Conservation (phyloP, 1,284 basidiomycete genomes). For the Ceratobasidium sp. region DNA sequence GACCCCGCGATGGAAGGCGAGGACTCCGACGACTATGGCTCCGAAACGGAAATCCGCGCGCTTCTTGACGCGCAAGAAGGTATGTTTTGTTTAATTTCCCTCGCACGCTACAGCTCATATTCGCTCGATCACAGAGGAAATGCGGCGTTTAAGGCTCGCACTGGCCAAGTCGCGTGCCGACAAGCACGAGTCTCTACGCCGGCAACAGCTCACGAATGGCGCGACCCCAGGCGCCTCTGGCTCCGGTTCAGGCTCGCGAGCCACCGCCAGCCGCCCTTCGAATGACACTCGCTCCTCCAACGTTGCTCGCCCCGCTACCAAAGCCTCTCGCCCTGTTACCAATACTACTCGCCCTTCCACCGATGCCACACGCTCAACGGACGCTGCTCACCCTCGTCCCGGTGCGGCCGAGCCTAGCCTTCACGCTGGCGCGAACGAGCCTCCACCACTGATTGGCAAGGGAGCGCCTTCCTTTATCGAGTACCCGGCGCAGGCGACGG, state of each 20-base stretch:
- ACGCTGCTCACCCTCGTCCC: background rate
- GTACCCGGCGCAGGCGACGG: background rate
- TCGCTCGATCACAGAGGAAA: background rate
- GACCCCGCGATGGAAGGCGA: too few species aligned
- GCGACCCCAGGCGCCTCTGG: conserved; percentile 12
- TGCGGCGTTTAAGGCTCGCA: background rate
- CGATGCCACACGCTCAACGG: background rate
- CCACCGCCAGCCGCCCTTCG: background rate
- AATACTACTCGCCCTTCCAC: background rate
- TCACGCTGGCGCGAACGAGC: background rate
- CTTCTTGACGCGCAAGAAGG: background rate
- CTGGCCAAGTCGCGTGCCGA: background rate
- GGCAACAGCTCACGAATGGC: background rate
- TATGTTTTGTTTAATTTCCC: background rate
- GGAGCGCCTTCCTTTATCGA: background rate
- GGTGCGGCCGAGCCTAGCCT: background rate
- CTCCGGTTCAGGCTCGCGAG: background rate
- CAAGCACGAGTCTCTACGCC: background rate
- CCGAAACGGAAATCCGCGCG: background rate
- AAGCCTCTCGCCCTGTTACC: background rate
- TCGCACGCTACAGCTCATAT: background rate
- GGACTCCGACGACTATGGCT: too few species aligned
- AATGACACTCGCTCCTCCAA: background rate
- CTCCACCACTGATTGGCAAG: background rate
- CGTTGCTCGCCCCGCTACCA: background rate